Conservation (phyloP, 331 rosid species). For the Quercus lobata region DNA sequence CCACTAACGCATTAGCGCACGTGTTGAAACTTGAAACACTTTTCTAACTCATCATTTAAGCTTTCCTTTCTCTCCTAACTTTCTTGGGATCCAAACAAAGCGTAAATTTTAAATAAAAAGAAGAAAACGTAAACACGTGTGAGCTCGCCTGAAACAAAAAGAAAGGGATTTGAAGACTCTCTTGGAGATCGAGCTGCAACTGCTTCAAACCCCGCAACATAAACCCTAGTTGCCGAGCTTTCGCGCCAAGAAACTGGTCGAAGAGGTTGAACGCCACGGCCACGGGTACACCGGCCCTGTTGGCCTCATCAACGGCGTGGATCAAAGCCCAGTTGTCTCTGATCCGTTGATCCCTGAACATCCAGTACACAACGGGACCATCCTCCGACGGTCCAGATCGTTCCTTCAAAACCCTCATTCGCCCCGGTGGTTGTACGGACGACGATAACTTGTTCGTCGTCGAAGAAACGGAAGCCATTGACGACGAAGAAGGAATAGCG, state of each 20-base stretch:
- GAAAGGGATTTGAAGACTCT: conserved; percentile 60
- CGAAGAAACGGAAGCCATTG: conserved; percentile 41
- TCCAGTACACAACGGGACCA: conserved; percentile 96
- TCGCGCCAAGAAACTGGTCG: conserved; percentile 76
- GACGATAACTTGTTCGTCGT: conserved; percentile 5
- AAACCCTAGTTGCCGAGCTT: conserved; percentile 85
- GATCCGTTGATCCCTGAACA: conserved; percentile 90
- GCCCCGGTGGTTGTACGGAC: conserved; percentile 40
- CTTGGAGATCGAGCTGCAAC: conserved; percentile 38
- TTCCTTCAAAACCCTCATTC: conserved; percentile 55
- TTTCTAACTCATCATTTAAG: not conserved
- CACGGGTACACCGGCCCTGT: conserved; percentile 60
- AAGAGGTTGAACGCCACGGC: conserved; percentile 87
- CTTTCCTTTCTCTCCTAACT: not conserved
- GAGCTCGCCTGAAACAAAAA: conserved; percentile 59
- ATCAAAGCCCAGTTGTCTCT: conserved; percentile 88
- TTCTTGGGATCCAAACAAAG: not conserved
- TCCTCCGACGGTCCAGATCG: conserved; percentile 9
- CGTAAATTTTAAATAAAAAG: not conserved
- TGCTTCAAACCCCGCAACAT: conserved; percentile 77
- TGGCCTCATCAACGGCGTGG: conserved; percentile 78
- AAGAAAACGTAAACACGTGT: not conserved
- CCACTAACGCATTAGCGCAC: too few relatives aligned
- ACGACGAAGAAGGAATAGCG: not conserved
- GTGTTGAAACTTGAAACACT: not conserved